These are phyloP conservation scores for Fusarium multiceps DNA, from an alignment of 2,329 filamentous ascomycete genomes.

Conservation along the genomic window DNA sequence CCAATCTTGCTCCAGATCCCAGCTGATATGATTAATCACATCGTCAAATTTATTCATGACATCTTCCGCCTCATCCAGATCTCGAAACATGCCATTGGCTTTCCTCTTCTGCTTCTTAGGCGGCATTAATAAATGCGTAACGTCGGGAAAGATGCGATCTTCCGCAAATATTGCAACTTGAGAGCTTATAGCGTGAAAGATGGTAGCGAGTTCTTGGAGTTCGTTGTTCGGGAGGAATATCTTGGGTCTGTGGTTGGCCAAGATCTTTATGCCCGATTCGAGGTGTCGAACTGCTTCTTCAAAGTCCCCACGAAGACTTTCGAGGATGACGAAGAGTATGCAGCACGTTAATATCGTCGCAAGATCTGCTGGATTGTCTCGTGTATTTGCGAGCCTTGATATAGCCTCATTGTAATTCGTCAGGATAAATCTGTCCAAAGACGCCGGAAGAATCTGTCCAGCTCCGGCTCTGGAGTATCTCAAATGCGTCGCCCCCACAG, in stretches of 20 bases:
- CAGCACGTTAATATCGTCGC: not conserved
- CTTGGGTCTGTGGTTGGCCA: not conserved
- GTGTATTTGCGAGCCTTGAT: not conserved
- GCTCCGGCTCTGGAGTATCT: not conserved
- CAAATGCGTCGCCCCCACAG: slow-evolving; percentile 2
- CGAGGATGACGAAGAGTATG: slow-evolving; percentile 1
- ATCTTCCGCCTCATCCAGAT: slow-evolving; percentile 9
- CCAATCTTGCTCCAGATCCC: slow-evolving; percentile 18
- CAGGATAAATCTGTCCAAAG: slow-evolving; percentile 4
- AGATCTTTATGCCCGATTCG: slow-evolving; percentile 3
- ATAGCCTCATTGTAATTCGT: slow-evolving; percentile 11
- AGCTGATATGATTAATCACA: not conserved
- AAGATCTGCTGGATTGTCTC: not conserved
- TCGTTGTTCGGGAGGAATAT: not conserved
- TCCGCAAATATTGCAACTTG: slow-evolving; percentile 9
- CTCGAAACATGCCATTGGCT: not conserved
- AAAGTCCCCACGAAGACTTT: slow-evolving; percentile 14
- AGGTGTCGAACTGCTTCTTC: slow-evolving; percentile 16
- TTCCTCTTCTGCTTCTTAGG: not conserved
- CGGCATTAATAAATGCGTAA: not conserved
- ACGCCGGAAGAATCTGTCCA: accelerated
- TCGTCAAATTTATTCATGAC: slow-evolving; percentile 17
- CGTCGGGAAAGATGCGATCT: slow-evolving; percentile 7
- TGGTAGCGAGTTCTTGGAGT: not conserved
- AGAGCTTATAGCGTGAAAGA: slow-evolving; percentile 8